A percentile compares a stretch with the other conserved stretches of the same genome.
phyloP scores from a whole-genome alignment of 192 early-diverging fungal species.

The Dispira simplex region DNA sequence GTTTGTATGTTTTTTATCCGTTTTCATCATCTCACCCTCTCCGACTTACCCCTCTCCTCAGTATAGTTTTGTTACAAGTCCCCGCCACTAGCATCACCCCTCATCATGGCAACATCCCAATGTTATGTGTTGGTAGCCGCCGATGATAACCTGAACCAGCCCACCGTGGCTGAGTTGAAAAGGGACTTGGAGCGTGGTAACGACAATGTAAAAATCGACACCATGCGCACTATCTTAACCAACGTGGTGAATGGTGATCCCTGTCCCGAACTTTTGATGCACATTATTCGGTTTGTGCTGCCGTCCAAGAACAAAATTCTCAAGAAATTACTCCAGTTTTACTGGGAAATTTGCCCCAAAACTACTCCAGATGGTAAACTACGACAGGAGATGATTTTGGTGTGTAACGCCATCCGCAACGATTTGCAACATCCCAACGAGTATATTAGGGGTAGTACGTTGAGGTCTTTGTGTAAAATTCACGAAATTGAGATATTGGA shows the following conservation, averaged over 20 bases:
- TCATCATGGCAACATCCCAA: conserved; percentile 28
- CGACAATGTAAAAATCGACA: conserved; percentile 83
- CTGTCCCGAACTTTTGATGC: conserved; percentile 79
- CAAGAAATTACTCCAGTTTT: conserved; percentile 93
- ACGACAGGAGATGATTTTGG: conserved; percentile 90
- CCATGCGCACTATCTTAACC: conserved; percentile 85
- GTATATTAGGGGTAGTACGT: conserved; percentile 85
- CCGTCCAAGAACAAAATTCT: conserved; percentile 90
- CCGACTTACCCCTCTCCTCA: no score
- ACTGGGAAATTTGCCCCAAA: conserved; percentile 97
- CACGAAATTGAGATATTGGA: conserved; percentile 89
- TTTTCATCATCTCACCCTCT: no score
- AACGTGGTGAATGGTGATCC: conserved; percentile 91
- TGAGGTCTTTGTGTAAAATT: conserved; percentile 92
- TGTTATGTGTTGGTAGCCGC: conserved; percentile 49
- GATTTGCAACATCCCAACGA: conserved; percentile 98
- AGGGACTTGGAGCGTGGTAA: conserved; percentile 77
- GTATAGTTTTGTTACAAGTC: no score
- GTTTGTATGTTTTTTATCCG: no score
- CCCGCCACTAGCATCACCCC: neutral
- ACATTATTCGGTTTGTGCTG: conserved; percentile 95
- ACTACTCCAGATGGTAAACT: conserved; percentile 78
- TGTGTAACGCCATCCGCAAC: conserved; percentile 88
- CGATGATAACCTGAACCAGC: conserved; percentile 46
- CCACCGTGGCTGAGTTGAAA: conserved; percentile 53